phyloP scores from a whole-genome alignment of 2,329 filamentous ascomycete species.

The Bipolaris cookei region DNA sequence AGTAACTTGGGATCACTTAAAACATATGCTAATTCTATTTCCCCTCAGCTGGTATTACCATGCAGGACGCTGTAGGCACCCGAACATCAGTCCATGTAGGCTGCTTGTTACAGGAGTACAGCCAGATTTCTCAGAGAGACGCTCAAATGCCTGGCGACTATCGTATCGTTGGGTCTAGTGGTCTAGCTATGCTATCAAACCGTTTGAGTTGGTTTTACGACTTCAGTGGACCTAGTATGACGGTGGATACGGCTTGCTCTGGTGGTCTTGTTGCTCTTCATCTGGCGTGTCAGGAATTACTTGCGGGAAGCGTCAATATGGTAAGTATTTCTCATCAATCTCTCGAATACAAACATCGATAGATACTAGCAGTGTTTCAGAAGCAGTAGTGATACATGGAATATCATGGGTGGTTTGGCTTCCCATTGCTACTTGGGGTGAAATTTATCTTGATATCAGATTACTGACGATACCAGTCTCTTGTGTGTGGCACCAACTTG shows the following conservation, averaged over 20 bases:
- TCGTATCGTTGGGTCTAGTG: slow-evolving; percentile 12
- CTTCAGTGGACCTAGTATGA: slow-evolving; percentile 32
- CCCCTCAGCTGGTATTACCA: slow-evolving; percentile 21
- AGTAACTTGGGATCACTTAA: not conserved
- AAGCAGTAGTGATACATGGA: not conserved
- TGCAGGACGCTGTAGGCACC: slow-evolving; percentile 21
- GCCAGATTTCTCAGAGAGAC: slow-evolving; percentile 15
- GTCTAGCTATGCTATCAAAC: slow-evolving; percentile 23
- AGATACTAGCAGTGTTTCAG: too few relatives aligned
- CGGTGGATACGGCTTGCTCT: slow-evolving; percentile 40
- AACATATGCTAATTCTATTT: not conserved
- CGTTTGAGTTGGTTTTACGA: slow-evolving; percentile 37
- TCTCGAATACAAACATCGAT: too few relatives aligned
- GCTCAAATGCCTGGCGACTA: slow-evolving; percentile 21
- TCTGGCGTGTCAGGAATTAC: slow-evolving; percentile 25
- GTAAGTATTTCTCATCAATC: slow-evolving; percentile 8
- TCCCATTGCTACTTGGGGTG: too few relatives aligned
- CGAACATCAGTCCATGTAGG: slow-evolving; percentile 29
- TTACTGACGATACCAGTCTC: slow-evolving; percentile 7
- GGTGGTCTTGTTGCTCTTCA: slow-evolving; percentile 31
- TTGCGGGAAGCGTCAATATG: slow-evolving; percentile 19
- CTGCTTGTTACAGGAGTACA: slow-evolving; percentile 22
- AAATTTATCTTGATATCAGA: too few relatives aligned
- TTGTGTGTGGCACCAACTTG: slow-evolving; percentile 24
- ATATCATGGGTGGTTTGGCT: too few relatives aligned